Evolutionary conservation across 1,139 yeast genomes (phyloP).

Genomic region (Yamadazyma friedrichii): DNA sequence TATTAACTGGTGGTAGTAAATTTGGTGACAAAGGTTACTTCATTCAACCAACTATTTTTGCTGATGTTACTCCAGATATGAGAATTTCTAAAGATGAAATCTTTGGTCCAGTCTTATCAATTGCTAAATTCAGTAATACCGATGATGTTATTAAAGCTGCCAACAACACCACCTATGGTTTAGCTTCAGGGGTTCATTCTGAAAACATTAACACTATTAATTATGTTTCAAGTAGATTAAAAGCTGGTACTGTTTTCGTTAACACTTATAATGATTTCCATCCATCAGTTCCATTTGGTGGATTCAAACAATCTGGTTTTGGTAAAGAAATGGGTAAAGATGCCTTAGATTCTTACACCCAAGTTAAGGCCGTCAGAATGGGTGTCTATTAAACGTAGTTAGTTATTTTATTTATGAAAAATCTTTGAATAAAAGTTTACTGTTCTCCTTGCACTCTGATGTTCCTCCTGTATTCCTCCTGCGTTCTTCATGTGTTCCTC

Average conservation of each 20-base stretch:
- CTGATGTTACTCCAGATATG: slow-evolving; percentile 66
- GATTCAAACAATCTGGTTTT: slow-evolving; percentile 82
- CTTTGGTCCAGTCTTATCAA: slow-evolving; percentile 82
- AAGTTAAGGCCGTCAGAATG: slow-evolving; percentile 75
- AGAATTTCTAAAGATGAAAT: slow-evolving; percentile 78
- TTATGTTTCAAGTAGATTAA: slow-evolving; percentile 62
- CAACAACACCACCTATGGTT: slow-evolving; percentile 74
- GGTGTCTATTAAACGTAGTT: slow-evolving; percentile 7
- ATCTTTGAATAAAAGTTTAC: neutral
- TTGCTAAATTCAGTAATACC: slow-evolving; percentile 67
- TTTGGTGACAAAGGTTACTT: slow-evolving; percentile 69
- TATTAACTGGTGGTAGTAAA: slow-evolving; percentile 78
- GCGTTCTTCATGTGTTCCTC: neutral
- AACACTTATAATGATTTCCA: slow-evolving; percentile 86
- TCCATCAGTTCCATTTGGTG: slow-evolving; percentile 81
- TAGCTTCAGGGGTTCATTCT: slow-evolving; percentile 82
- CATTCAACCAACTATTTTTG: slow-evolving; percentile 76
- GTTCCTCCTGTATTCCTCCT: neutral
- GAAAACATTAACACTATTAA: slow-evolving; percentile 66
- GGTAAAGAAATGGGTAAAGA: slow-evolving; percentile 92
- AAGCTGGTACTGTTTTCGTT: slow-evolving; percentile 85
- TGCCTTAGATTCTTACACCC: slow-evolving; percentile 81
- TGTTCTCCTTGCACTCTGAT: neutral
- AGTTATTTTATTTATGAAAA: neutral
- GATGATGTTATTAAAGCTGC: slow-evolving; percentile 73